Conservation (phyloP, 2,329 filamentous ascomycete species). For the Aspergillus sp. region DNA sequence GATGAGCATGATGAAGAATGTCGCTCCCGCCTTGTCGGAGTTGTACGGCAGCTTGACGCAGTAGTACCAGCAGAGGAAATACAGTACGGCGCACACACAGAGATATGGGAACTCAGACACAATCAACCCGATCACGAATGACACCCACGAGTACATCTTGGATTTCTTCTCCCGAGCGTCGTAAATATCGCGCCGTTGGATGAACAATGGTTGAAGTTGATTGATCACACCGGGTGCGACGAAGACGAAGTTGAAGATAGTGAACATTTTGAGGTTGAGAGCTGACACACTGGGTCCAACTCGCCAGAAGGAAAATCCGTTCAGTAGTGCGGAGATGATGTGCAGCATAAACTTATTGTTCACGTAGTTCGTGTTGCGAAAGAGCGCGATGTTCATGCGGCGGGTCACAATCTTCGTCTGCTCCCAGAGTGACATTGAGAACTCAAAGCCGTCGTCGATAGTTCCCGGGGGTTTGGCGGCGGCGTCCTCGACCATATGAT, state of each 20-base stretch:
- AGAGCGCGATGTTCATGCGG: constrained; percentile 63
- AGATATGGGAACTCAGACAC: constrained; percentile 66
- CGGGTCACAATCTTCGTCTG: constrained; percentile 65
- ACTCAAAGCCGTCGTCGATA: constrained; percentile 49
- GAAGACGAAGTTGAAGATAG: constrained; percentile 59
- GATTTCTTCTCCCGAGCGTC: constrained; percentile 63
- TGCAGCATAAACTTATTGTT: constrained; percentile 59
- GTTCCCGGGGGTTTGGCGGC: constrained; percentile 38
- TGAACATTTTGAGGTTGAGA: constrained; percentile 71
- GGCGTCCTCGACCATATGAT: constrained; percentile 53
- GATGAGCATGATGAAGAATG: constrained; percentile 70
- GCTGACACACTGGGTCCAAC: constrained; percentile 61
- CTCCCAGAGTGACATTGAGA: constrained; percentile 58
- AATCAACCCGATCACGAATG: constrained; percentile 66
- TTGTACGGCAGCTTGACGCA: constrained; percentile 64
- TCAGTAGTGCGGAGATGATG: constrained; percentile 46
- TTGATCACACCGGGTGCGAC: constrained; percentile 38
- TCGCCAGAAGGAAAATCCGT: constrained; percentile 60
- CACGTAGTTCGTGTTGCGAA: constrained; percentile 62
- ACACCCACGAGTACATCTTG: constrained; percentile 68
- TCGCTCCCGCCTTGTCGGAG: constrained; percentile 40
- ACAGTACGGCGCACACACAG: constrained; percentile 59
- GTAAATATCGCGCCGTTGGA: constrained; percentile 67
- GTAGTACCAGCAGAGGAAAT: constrained; percentile 71
- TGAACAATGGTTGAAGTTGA: constrained; percentile 61